Conservation (phyloP, 2,329 filamentous ascomycete species). For the Penicillium sumatraense region DNA sequence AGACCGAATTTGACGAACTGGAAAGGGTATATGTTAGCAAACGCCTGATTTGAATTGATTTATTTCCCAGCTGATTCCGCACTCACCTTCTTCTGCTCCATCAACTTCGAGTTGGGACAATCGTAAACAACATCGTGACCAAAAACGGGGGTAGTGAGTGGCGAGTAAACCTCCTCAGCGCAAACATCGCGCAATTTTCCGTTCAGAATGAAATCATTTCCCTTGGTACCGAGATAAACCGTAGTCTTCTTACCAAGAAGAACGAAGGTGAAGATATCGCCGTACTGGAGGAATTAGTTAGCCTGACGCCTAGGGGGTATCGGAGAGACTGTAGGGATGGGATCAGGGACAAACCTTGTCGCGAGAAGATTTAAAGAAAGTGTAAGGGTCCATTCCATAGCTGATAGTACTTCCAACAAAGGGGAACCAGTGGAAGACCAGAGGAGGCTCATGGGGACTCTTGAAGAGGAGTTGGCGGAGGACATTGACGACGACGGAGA, state of each 20-base stretch:
- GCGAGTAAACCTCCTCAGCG: constrained; percentile 87
- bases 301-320: too few relatives aligned
- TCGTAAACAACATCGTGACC: constrained; percentile 88
- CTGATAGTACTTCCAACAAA: constrained; percentile 87
- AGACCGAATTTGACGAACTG: constrained; percentile 68
- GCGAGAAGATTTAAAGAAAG: constrained; percentile 67
- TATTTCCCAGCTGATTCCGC: too few relatives aligned
- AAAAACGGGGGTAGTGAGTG: constrained; percentile 73
- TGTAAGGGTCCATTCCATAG: constrained; percentile 84
- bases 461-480: constrained; percentile 77
- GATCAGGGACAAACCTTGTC: constrained; percentile 67
- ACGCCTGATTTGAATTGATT: too few relatives aligned
- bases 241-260: constrained; percentile 89
- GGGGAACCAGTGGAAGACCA: constrained; percentile 69
- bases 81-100: constrained; percentile 91
- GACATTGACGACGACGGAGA: constrained; percentile 76
- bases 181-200: constrained; percentile 88
- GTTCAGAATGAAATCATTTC: constrained; percentile 91
- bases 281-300: constrained; percentile 67
- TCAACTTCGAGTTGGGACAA: constrained; percentile 87
- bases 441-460: constrained; percentile 76
- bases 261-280: constrained; percentile 87
- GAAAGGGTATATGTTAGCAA: constrained; percentile 14
- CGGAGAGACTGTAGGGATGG: background rate
- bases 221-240: constrained; percentile 77